Percentiles rank a stretch among this genome's conserved stretches.
Conservation (phyloP, 768 basidiomycete species). For the Cystofilobasidium capitatum region DNA sequence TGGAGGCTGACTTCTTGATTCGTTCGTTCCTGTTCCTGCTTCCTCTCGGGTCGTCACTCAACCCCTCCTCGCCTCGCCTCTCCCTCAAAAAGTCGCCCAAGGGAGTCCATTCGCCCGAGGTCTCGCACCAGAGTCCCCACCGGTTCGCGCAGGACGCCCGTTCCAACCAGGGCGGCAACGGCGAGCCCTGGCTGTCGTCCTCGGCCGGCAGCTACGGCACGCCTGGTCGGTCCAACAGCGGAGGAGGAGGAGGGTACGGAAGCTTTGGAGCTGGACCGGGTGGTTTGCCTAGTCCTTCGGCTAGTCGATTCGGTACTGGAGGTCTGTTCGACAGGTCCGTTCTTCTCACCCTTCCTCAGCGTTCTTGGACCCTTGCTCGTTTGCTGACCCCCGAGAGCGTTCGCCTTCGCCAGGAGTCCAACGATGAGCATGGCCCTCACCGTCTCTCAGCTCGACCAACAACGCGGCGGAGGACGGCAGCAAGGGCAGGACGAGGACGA, state of each 20-base stretch:
- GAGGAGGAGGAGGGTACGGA: neutral
- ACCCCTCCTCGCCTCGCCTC: too few species aligned
- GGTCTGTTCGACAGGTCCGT: conserved; percentile 12
- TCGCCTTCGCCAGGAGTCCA: neutral
- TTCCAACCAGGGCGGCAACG: neutral
- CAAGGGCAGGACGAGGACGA: neutral
- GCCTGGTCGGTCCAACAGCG: neutral
- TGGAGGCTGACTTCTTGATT: too few species aligned
- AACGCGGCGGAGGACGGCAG: neutral
- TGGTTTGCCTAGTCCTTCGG: neutral
- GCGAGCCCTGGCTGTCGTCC: neutral
- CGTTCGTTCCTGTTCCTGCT: too few species aligned
- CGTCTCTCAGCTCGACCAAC: neutral
- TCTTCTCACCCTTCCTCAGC: neutral
- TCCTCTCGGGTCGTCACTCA: too few species aligned
- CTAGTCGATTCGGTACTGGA: too few species aligned
- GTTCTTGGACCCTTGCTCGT: neutral
- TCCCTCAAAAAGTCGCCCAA: too few species aligned
- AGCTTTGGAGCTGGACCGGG: neutral
- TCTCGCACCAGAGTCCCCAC: neutral
- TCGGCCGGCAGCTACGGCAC: neutral
- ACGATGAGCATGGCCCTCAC: neutral
- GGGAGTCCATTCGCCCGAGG: neutral
- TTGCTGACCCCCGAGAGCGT: neutral
- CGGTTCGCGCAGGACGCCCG: neutral